Percentiles rank a stretch among this genome's conserved stretches.
These are phyloP conservation scores for Alternaria angustiovoidea DNA, from an alignment of 2,329 filamentous ascomycete species.

Conservation along the genomic window DNA sequence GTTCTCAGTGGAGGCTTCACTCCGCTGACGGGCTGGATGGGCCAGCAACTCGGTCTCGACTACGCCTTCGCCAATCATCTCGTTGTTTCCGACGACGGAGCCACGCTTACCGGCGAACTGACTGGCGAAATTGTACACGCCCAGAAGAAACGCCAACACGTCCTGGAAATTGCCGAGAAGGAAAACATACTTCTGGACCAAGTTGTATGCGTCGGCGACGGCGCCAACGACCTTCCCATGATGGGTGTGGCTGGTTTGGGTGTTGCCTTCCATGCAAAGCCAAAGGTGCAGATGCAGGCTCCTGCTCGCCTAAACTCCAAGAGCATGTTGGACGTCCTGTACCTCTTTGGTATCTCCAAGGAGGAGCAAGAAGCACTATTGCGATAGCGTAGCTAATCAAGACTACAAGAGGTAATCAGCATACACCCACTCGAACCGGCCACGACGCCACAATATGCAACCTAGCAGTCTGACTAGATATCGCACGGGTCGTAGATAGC, in stretches of 20 bases:
- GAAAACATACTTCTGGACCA: constrained; percentile 72
- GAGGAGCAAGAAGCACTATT: constrained; percentile 67
- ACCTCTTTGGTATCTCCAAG: constrained; percentile 74
- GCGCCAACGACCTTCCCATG: constrained; percentile 85
- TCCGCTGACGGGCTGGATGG: constrained; percentile 87
- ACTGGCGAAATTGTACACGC: constrained; percentile 77
- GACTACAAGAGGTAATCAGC: no score
- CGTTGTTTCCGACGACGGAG: constrained; percentile 62
- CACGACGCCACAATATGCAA: background rate
- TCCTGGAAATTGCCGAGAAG: constrained; percentile 73
- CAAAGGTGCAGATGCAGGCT: constrained; percentile 79
- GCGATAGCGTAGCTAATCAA: constrained; percentile 10
- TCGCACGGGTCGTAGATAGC: no score
- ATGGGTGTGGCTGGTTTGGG: constrained; percentile 77
- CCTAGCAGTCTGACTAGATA: background rate
- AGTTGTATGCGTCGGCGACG: constrained; percentile 79
- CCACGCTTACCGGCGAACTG: constrained; percentile 74
- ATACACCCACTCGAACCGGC: background rate
- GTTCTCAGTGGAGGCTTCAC: constrained; percentile 93
- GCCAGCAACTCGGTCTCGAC: constrained; percentile 80
- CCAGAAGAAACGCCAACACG: constrained; percentile 75
- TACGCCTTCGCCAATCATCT: constrained; percentile 90
- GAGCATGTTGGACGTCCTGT: constrained; percentile 74
- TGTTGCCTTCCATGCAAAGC: constrained; percentile 86
- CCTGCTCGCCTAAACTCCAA: constrained; percentile 75